phyloP scores from a whole-genome alignment of 2,329 filamentous ascomycete species.

The Ophiostoma himal-ulmi region DNA sequence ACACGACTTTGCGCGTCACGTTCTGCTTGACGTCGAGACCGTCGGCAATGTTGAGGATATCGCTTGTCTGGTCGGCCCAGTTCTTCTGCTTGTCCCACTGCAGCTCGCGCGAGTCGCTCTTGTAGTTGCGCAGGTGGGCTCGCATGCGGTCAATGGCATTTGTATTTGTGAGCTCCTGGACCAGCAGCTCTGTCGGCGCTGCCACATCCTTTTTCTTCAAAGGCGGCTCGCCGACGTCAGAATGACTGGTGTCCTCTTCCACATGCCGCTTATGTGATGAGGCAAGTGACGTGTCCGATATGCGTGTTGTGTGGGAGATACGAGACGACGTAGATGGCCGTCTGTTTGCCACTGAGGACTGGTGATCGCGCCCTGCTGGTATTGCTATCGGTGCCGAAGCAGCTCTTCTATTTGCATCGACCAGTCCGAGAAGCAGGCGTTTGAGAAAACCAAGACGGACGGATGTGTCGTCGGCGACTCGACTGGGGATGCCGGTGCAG shows the following conservation, averaged over 20 bases:
- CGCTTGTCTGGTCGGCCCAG: background rate
- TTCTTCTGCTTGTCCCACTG: background rate
- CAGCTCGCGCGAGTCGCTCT: slow-evolving; percentile 2
- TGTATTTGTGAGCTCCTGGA: background rate
- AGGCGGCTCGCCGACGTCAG: background rate
- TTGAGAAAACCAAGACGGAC: background rate
- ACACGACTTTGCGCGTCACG: background rate
- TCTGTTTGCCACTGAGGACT: background rate
- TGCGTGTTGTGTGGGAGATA: background rate
- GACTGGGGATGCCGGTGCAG: background rate
- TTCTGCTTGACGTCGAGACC: background rate
- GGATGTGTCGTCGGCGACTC: background rate
- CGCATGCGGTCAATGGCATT: background rate
- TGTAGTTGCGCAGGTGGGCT: background rate
- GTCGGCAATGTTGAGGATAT: background rate
- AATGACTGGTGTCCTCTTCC: background rate
- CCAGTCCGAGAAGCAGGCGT: background rate
- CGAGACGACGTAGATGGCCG: background rate
- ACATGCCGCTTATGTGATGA: background rate
- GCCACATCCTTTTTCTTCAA: background rate
- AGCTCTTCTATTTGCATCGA: background rate
- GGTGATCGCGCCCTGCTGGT: background rate
- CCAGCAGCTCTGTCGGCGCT: background rate
- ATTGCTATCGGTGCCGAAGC: background rate
- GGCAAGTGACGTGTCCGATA: background rate